A percentile compares a stretch with the other conserved stretches of the same genome.
Conservation (phyloP, 2,329 filamentous ascomycete genomes). For the Chaetomium strumarium region DNA sequence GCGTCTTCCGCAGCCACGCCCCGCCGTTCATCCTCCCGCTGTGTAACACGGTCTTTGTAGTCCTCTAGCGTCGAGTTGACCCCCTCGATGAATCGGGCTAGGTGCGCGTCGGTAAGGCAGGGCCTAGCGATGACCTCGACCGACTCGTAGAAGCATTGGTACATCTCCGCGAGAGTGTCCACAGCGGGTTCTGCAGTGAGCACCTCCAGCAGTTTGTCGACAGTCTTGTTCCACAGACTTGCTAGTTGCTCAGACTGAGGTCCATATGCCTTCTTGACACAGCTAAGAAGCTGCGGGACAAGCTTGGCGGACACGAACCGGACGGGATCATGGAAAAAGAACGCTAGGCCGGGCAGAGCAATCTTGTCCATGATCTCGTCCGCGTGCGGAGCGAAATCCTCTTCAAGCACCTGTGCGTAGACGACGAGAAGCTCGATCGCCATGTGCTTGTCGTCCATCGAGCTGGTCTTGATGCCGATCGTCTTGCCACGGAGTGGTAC, state of each 20-base stretch:
- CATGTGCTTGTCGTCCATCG: constrained; percentile 97
- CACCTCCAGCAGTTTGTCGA: constrained; percentile 88
- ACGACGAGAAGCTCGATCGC: constrained; percentile 98
- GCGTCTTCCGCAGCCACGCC: constrained; percentile 72
- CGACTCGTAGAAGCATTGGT: constrained; percentile 98
- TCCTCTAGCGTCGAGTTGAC: constrained; percentile 84
- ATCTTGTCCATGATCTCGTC: constrained; percentile 94
- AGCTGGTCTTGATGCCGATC: constrained; percentile 95
- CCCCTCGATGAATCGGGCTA: constrained; percentile 81
- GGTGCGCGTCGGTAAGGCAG: constrained; percentile 70
- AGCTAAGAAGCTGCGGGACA: constrained; percentile 85
- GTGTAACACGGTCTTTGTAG: constrained; percentile 80
- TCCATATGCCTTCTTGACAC: constrained; percentile 89
- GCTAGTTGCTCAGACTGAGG: constrained; percentile 70
- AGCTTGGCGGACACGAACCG: constrained; percentile 91
- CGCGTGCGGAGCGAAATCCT: constrained; percentile 85
- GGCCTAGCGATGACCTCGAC: constrained; percentile 88
- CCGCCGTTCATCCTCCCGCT: constrained; percentile 76
- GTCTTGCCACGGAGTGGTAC: constrained; percentile 96
- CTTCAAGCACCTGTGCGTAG: constrained; percentile 94
- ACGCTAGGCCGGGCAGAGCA: constrained; percentile 84
- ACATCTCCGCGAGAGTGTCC: constrained; percentile 96
- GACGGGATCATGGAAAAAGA: constrained; percentile 99
- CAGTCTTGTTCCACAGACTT: constrained; percentile 78
- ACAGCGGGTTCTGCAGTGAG: constrained; percentile 90